Percentiles rank a stretch among this genome's conserved stretches.
Conservation (phyloP, 2,329 filamentous ascomycete genomes). For the Scedosporium apiospermum region DNA sequence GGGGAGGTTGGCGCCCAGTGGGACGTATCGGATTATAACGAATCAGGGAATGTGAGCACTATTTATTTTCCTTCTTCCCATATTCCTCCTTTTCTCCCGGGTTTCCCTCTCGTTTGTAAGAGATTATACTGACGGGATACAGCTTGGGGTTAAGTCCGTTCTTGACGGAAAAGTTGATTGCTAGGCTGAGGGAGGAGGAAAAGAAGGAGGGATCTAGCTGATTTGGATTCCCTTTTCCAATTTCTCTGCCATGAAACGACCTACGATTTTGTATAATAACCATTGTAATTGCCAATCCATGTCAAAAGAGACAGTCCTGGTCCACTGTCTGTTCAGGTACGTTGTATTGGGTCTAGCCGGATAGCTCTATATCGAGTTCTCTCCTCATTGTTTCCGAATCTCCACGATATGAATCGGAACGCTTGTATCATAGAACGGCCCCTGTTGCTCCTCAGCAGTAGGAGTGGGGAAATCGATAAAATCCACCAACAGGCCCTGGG, state of each 20-base stretch:
- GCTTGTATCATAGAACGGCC: conserved; percentile 55
- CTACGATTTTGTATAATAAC: background rate
- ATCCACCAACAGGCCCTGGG: conserved; percentile 31
- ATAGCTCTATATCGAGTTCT: background rate
- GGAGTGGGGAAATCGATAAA: conserved; percentile 33
- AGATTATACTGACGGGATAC: background rate
- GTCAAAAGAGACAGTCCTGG: background rate
- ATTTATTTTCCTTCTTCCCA: background rate
- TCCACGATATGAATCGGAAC: conserved; percentile 45
- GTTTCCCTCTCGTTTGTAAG: background rate
- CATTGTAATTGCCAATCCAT: background rate
- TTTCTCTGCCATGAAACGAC: background rate
- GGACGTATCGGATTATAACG: conserved; percentile 55
- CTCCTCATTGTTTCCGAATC: background rate
- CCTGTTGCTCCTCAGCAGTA: conserved; percentile 33
- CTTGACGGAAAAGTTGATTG: conserved; percentile 39
- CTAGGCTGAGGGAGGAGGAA: conserved; percentile 39
- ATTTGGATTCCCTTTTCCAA: background rate
- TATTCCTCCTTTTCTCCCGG: background rate
- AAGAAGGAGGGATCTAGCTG: conserved; percentile 12
- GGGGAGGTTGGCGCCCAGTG: conserved; percentile 48
- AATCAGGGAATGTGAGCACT: conserved; percentile 56
- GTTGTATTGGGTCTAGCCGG: too few relatives aligned
- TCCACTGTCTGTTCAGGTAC: background rate
- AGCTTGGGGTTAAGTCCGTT: conserved; percentile 46